These are phyloP conservation scores for Penicillium brevicompactum DNA, from an alignment of 2,329 filamentous ascomycete species.

Conservation along the genomic window DNA sequence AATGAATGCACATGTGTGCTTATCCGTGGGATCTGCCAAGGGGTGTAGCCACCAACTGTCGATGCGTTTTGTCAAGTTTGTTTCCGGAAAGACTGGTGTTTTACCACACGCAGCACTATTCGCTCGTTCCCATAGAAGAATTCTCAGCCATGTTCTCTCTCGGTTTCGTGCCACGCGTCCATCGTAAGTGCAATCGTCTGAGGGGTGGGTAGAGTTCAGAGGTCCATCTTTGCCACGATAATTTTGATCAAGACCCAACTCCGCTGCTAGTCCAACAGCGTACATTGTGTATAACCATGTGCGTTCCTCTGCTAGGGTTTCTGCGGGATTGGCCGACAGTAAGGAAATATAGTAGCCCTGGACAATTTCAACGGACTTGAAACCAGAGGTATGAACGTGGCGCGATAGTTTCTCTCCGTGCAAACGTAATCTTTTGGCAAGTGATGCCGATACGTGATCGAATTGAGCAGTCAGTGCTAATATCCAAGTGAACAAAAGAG, in stretches of 20 bases:
- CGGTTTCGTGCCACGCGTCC: constrained; percentile 27
- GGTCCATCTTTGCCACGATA: neutral
- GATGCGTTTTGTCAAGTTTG: constrained; percentile 24
- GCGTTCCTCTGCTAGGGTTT: constrained; percentile 28
- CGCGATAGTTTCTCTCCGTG: constrained; percentile 33
- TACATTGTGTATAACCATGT: constrained; percentile 35
- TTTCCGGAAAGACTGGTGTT: constrained; percentile 32
- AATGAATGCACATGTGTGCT: constrained; percentile 34
- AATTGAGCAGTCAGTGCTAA: constrained; percentile 34
- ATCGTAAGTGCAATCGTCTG: constrained; percentile 1
- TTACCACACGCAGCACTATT: constrained; percentile 32
- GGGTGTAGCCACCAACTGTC: constrained; percentile 33
- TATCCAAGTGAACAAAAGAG: constrained; percentile 36
- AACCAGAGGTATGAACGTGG: constrained; percentile 31
- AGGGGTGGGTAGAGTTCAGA: neutral
- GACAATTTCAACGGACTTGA: constrained; percentile 34
- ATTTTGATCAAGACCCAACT: constrained; percentile 29
- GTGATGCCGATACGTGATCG: constrained; percentile 18
- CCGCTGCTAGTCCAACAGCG: constrained; percentile 30
- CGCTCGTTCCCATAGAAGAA: constrained; percentile 34
- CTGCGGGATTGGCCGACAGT: constrained; percentile 29
- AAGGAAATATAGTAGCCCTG: constrained; percentile 37
- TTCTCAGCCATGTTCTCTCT: constrained; percentile 35
- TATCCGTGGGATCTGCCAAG: constrained; percentile 30
- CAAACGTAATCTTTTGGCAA: constrained; percentile 28